A percentile compares a stretch with the other conserved stretches of the same genome.
These are phyloP conservation scores for Suillus subaureus DNA, from an alignment of 768 basidiomycete species.

Conservation along the genomic window DNA sequence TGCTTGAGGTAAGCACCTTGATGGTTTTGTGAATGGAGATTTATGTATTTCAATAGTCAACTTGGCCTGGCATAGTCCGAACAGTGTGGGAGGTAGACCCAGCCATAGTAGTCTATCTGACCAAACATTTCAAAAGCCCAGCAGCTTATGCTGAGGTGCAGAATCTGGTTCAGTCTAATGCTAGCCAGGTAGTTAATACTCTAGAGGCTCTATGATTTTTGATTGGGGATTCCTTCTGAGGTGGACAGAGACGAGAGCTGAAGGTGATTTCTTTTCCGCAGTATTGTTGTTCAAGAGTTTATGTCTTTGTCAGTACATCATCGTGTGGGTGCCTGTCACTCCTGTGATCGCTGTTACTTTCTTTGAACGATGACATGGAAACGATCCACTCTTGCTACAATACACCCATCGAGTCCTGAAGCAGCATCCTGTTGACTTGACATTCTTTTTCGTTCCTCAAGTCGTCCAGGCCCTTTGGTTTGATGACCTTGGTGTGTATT, in stretches of 20 bases:
- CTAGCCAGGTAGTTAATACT: conserved; percentile 66
- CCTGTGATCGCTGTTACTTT: conserved; percentile 80
- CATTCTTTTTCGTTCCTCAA: conserved; percentile 99
- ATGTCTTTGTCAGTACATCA: conserved; percentile 62
- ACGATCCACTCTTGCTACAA: conserved; percentile 86
- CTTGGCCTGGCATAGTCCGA: conserved; percentile 68
- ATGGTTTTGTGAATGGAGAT: not conserved
- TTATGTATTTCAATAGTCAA: conserved; percentile 38
- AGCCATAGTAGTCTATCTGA: conserved; percentile 77
- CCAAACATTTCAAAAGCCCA: conserved; percentile 81
- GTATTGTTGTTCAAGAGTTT: not conserved
- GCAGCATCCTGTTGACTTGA: conserved; percentile 91
- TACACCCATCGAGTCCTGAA: conserved; percentile 95
- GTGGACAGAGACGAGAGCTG: conserved; percentile 61
- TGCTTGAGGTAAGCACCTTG: conserved; percentile 55
- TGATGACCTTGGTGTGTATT: conserved; percentile 74
- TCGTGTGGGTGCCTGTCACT: conserved; percentile 88
- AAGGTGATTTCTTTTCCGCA: conserved; percentile 50
- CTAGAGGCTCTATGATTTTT: conserved; percentile 84
- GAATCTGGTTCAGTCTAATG: conserved; percentile 71
- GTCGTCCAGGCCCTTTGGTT: conserved; percentile 94
- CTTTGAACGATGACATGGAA: conserved; percentile 83
- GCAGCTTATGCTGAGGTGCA: conserved; percentile 69
- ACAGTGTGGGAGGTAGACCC: conserved; percentile 85
- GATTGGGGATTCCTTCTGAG: conserved; percentile 70